Evolutionary conservation across 148 eudicot species (phyloP), one percentile per base, ranked within the genome.

Genomic region (Limonium bicolor): DNA sequence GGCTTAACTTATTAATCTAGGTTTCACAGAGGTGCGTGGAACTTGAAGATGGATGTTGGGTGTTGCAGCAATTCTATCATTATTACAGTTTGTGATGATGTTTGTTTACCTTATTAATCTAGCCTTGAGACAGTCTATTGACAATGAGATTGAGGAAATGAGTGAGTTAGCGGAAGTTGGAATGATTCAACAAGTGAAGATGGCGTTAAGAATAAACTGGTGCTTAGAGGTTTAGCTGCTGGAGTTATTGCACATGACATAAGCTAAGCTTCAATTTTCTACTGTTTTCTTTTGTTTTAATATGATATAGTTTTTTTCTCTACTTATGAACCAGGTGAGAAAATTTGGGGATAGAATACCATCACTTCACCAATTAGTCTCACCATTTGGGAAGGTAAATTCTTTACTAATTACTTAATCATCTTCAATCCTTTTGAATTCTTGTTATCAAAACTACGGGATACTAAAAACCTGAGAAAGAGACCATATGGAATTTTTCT

Each of bases 31-130:
- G 60, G 92, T 70, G 48, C 17, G 51, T 1, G 80, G 86, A 27
- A 78, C 82, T 0, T 78, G 87, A 86, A 63, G 94, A 6, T 82
- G 94, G 94, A 82, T 82, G 94, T 78, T 82, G 21, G 94, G 94
- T 8, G 71, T 82, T 11, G 94, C 94, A 1, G 88, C 72, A 13
- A 44, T 83, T 27, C 87, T 84, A 1, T 78, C 94, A 6, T 5
- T 76, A 13, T 25, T 83, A 27, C 88, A 79, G 56, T 64, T 79
- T 33, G 4, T 72, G 6, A 61, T 83, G 60, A 83, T 83, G 94
- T 63, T 16, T 59, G 61, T 8, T 76, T 83, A 41, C 87, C 94
- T 0, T 86, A 83, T 55, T 83, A 86, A 48, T 87, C 94, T 17
- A 75, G 84, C 84, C 5, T 50, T 86, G 7, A 67, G 75, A 37